Evolutionary conservation across 2,329 filamentous ascomycete genomes (phyloP).

Genomic region (Aspergillus versicolor): DNA sequence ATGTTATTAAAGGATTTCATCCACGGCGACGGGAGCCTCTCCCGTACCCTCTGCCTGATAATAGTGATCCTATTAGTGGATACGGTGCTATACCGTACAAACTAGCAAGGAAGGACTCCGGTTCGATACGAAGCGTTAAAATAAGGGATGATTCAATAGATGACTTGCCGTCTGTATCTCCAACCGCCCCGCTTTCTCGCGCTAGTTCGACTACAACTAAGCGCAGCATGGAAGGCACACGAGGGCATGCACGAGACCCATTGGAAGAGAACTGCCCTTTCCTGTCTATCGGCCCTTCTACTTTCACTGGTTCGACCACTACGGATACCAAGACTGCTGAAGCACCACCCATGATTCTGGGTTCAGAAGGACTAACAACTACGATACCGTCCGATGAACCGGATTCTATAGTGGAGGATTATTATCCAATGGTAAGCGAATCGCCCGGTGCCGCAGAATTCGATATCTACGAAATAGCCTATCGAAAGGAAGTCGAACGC

Average conservation of each 20-base stretch:
- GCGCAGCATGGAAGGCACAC: constrained; percentile 46
- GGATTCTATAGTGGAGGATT: constrained; percentile 5
- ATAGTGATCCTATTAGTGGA: constrained; percentile 16
- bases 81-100: constrained; percentile 18
- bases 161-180: constrained; percentile 28
- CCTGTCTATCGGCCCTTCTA: constrained; percentile 71
- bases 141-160: constrained; percentile 16
- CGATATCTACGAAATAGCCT: constrained; percentile 85
- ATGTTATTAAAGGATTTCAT: constrained; percentile 57
- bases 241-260: constrained; percentile 64
- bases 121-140: constrained; percentile 24
- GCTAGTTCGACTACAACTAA: constrained; percentile 33
- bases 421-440: constrained; percentile 65
- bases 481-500: constrained; percentile 74
- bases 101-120: constrained; percentile 25
- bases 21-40: constrained; percentile 19
- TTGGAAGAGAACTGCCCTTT: constrained; percentile 66
- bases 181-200: constrained; percentile 28
- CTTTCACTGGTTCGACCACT: constrained; percentile 35
- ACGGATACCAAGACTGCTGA: constrained; percentile 13
- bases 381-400: constrained; percentile 28
- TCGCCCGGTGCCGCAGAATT: constrained; percentile 82
- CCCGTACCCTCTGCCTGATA: constrained; percentile 7
- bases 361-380: constrained; percentile 34
- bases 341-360: constrained; percentile 18